Percentiles rank a stretch among this genome's conserved stretches.
Evolutionary conservation across 352 stramenopile genomes (phyloP).

Genomic region (Globisporangium apiculatum): DNA sequence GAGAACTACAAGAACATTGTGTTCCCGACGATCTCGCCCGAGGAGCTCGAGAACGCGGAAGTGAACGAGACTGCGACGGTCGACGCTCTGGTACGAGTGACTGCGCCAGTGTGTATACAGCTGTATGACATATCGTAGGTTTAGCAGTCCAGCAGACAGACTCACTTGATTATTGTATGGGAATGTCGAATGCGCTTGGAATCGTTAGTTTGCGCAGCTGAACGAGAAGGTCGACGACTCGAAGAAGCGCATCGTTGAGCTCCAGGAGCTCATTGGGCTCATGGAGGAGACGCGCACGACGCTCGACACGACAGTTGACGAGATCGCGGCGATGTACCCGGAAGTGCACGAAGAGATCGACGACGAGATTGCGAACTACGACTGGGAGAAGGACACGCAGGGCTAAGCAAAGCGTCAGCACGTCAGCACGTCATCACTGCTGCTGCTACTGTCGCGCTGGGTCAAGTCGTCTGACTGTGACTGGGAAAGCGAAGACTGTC

Average conservation of each 20-base stretch:
- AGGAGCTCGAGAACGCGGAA: slow-evolving; percentile 58
- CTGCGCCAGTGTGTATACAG: no score
- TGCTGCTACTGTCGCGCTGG: no score
- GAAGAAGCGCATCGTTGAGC: slow-evolving; percentile 79
- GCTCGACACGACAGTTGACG: slow-evolving; percentile 78
- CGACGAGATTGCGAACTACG: slow-evolving; percentile 84
- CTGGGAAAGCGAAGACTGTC: no score
- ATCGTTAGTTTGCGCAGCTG: slow-evolving; percentile 50
- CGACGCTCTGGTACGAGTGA: slow-evolving; percentile 49
- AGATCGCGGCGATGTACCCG: slow-evolving; percentile 82
- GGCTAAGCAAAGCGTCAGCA: slow-evolving; percentile 25
- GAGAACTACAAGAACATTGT: slow-evolving; percentile 83
- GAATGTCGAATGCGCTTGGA: no score
- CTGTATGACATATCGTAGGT: no score
- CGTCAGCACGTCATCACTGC: background rate
- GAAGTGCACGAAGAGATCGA: slow-evolving; percentile 83
- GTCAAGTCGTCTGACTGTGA: no score
- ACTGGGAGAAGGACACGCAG: slow-evolving; percentile 88
- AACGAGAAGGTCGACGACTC: slow-evolving; percentile 82
- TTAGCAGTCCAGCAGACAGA: no score
- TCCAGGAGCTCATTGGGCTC: slow-evolving; percentile 74
- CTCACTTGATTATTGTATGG: no score
- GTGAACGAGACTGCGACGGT: slow-evolving; percentile 79
- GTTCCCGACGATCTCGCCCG: slow-evolving; percentile 72
- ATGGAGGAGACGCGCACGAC: slow-evolving; percentile 84